Percentiles rank a stretch among this genome's conserved stretches.
These are phyloP conservation scores for Jamesozyma gamospora DNA, from an alignment of 805 yeast genomes.

Conservation along the genomic window DNA sequence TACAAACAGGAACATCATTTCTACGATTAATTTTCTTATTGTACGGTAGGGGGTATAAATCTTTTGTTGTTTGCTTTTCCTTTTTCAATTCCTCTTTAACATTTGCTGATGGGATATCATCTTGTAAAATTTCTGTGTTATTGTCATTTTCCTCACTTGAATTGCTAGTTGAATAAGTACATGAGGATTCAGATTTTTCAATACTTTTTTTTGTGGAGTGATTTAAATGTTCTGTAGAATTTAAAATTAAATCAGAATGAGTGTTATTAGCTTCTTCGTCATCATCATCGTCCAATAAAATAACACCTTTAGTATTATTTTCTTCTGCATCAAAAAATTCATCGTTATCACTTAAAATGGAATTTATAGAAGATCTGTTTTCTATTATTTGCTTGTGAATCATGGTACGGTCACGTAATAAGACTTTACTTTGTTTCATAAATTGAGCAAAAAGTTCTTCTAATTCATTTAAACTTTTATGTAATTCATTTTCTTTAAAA, in stretches of 20 bases:
- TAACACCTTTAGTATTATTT: conserved; percentile 39
- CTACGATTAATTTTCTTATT: conserved; percentile 41
- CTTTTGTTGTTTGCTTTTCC: conserved; percentile 11
- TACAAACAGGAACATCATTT: conserved; percentile 46
- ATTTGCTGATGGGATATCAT: not conserved
- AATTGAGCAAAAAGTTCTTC: conserved; percentile 17
- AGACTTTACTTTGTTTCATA: conserved; percentile 14
- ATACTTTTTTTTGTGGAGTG: too few species aligned
- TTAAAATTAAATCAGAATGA: too few species aligned
- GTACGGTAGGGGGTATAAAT: conserved; percentile 59
- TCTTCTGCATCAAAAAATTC: conserved; percentile 67
- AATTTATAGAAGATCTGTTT: conserved; percentile 12
- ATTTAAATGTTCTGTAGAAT: too few species aligned
- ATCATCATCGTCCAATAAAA: conserved; percentile 38
- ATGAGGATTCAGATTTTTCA: not conserved
- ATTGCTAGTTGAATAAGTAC: not conserved
- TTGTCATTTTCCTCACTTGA: not conserved
- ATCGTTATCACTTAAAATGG: conserved; percentile 35
- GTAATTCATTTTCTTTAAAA: conserved; percentile 17
- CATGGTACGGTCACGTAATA: conserved; percentile 12
- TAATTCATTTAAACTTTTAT: conserved; percentile 16
- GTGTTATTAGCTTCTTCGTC: conserved; percentile 5
- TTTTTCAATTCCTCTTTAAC: not conserved
- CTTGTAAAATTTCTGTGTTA: not conserved
- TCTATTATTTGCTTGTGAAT: conserved; percentile 10